Evolutionary conservation across 805 yeast genomes (phyloP), one percentile per base, ranked within the genome.

Genomic region (Diddensiella transvaalensis): DNA sequence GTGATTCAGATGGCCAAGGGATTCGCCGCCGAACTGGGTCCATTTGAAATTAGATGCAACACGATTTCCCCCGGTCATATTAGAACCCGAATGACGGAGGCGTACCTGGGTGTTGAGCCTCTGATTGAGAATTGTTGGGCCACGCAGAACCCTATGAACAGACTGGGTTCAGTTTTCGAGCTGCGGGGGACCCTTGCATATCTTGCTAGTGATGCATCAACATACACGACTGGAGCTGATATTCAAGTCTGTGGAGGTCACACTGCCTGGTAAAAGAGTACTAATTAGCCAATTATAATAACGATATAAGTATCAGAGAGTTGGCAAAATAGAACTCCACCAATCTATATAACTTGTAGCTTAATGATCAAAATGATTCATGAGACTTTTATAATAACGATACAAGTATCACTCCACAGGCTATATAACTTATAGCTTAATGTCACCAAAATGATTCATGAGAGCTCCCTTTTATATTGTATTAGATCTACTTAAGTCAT

Each of bases 151-250:
- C 83, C 83, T 50, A 73, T 76, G 76, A 74, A 77, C 61, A 70
- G 82, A 59, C 75, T 79, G 74, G 83, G 83, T 36, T 81, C 76
- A 55, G 82, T 82, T 47, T 75, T 75, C 61, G 83, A 78, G 61
- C 79, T 78, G 59, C 79, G 79, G 42, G 80, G 82, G 41, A 74
- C 80, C 22, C 69, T 77, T 32, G 74, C 79, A 50, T 79, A 77
- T 69, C 70, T 78, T 66, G 83, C 83, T 6, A 69, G 75, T 22
- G 69, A 65, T 47, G 68, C 66, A 38, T 68, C 78, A 19, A 67
- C 75, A 30, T 79, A 77, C 64, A 74, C 81, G 40, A 78, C 82
- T 21, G 83, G 82, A 43, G 78, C 75, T 62, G 79, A 79, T 59
- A 70, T 79, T 62, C 74, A 77, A 35, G 82, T 78, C 38, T 82